phyloP scores from a whole-genome alignment of 108 stramenopile species.

The Halocafeteria seosinensis region DNA sequence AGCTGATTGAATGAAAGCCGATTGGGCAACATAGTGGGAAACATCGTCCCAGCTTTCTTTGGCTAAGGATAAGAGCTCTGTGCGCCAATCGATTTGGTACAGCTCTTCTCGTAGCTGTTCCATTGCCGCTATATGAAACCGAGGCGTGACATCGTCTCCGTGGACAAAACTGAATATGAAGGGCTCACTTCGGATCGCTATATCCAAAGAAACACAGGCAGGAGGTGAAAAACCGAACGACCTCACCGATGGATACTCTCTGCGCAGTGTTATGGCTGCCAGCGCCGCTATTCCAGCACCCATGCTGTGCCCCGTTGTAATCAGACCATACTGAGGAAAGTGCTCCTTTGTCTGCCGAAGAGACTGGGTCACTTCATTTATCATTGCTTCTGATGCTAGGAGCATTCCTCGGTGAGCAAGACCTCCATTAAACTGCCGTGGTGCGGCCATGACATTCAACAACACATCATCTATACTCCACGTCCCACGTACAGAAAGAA shows the following conservation, averaged over 20 bases:
- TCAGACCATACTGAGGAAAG: background rate
- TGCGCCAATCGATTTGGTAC: background rate
- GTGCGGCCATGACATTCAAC: background rate
- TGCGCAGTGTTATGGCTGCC: background rate
- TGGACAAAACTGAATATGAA: background rate
- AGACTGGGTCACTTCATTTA: background rate
- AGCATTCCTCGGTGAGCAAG: background rate
- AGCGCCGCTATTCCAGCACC: background rate
- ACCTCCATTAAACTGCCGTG: background rate
- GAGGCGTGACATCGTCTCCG: background rate
- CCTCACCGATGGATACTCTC: background rate
- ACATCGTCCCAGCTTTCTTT: no score
- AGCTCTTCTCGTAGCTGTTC: background rate
- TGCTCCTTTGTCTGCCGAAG: background rate
- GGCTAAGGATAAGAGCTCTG: no score
- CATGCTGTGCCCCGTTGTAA: background rate
- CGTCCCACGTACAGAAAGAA: background rate
- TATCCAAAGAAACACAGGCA: background rate
- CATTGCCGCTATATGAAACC: background rate
- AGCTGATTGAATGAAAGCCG: background rate
- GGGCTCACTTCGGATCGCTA: background rate
- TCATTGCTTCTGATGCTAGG: background rate
- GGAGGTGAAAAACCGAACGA: background rate
- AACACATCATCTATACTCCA: background rate
- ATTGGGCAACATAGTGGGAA: background rate